phyloP scores from a whole-genome alignment of 169 alveolate genomes.

The Cryptosporidium viatorum region DNA sequence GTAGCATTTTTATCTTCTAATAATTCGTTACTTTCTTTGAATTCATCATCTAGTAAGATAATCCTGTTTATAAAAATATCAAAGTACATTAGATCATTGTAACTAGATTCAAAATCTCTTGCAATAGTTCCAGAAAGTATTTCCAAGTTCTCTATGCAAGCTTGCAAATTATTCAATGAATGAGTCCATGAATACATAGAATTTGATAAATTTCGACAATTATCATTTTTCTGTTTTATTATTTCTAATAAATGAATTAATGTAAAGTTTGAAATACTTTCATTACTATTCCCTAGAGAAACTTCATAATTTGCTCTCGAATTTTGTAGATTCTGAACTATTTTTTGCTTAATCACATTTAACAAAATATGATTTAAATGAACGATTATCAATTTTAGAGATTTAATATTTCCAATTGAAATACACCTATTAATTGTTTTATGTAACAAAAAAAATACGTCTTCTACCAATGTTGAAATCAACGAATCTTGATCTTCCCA shows the following conservation, averaged over 20 bases:
- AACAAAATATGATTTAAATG: constrained; percentile 44
- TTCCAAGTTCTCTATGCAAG: constrained; percentile 65
- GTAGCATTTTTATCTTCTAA: neutral
- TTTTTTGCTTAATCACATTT: constrained; percentile 44
- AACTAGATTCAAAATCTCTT: constrained; percentile 34
- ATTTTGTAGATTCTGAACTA: constrained; percentile 43
- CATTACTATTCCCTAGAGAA: constrained; percentile 62
- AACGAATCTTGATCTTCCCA: constrained; percentile 65
- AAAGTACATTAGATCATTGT: constrained; percentile 11
- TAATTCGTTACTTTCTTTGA: neutral
- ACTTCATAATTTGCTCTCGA: constrained; percentile 36
- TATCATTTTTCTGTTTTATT: constrained; percentile 39
- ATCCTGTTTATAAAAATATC: neutral
- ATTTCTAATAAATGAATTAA: constrained; percentile 13
- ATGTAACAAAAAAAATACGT: constrained; percentile 49
- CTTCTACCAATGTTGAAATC: constrained; percentile 67
- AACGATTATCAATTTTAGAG: constrained; percentile 29
- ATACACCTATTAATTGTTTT: constrained; percentile 61
- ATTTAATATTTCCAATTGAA: constrained; percentile 31
- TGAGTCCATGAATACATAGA: constrained; percentile 72
- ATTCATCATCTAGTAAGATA: neutral
- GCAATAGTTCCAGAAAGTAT: constrained; percentile 35
- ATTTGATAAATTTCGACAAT: neutral
- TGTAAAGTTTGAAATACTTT: constrained; percentile 25
- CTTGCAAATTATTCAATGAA: constrained; percentile 60